These are phyloP conservation scores for Russula abietina DNA, from an alignment of 768 basidiomycete species.

Conservation along the genomic window DNA sequence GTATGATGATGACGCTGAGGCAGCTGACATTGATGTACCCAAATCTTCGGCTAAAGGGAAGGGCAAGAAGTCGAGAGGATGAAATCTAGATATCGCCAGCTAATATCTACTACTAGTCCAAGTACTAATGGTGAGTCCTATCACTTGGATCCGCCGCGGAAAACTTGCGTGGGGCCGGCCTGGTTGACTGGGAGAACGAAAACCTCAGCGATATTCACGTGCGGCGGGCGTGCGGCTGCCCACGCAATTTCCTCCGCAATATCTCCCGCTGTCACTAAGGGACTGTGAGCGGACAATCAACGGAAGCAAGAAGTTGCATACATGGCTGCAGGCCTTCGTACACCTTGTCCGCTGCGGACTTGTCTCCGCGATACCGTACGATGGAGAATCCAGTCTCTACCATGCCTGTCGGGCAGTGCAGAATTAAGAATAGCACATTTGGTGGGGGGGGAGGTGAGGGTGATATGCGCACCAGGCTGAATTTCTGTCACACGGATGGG, in stretches of 20 bases:
- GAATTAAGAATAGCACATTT: neutral
- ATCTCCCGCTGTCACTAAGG: conserved; percentile 70
- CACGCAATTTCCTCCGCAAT: conserved; percentile 98
- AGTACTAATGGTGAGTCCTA: neutral
- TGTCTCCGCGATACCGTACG: conserved; percentile 83
- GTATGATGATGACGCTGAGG: conserved; percentile 58
- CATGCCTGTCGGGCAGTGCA: conserved; percentile 46
- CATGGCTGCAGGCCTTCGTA: conserved; percentile 85
- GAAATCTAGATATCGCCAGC: conserved; percentile 23
- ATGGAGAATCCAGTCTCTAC: conserved; percentile 92
- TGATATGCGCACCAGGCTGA: conserved; percentile 61
- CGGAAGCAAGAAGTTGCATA: conserved; percentile 38
- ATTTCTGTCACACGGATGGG: conserved; percentile 92
- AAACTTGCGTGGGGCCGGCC: conserved; percentile 59
- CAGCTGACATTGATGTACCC: conserved; percentile 32
- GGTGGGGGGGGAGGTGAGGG: conserved; percentile 14
- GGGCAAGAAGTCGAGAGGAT: conserved; percentile 50
- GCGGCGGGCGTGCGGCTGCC: conserved; percentile 86
- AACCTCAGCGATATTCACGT: conserved; percentile 85
- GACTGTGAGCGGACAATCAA: neutral
- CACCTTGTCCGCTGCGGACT: conserved; percentile 74
- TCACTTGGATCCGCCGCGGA: conserved; percentile 38
- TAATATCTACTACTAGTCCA: conserved; percentile 7
- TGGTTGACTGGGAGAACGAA: conserved; percentile 77
- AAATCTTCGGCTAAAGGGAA: conserved; percentile 34